Base-by-base conservation (phyloP, 2,329 filamentous ascomycete genomes). In the Fusarium continuum region DNA sequence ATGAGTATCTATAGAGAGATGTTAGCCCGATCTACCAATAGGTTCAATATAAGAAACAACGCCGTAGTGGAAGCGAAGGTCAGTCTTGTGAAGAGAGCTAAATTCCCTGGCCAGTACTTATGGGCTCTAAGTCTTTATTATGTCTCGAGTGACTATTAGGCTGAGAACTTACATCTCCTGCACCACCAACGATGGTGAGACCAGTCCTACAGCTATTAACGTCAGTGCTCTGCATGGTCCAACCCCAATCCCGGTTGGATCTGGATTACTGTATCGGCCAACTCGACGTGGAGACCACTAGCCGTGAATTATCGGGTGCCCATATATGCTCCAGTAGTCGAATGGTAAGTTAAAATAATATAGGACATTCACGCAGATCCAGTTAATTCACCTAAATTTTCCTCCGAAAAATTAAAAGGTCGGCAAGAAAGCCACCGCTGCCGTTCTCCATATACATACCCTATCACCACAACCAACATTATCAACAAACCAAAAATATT, bases 241-340 rank as follows among this genome's bases (percentile, higher is more conserved):
- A 92, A 23, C 85, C 85, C 89, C 89, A 92, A 75, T 90, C 84
- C 89, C 90, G 92, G 64, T 88, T n/a, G 84, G 76, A 90, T 85
- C 71, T 83, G 86, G 47, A 91, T 85, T 41, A 85, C 84, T 8
- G 87, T 91, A 62, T 85, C 86, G 87, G 71, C 82, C 79, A 55
- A 45, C 64, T 86, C 86, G 77, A 91, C 91, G 14, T 80, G 83
- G 45, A 91, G 65, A 73, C 90, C 89, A 36, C 86, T 82, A 61
- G 86, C 87, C 4, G 88, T 90, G 71, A 90, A 91, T 72, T 92
- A 89, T 69, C 88, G 86, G 70, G 85, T 87, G 14, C 86, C 86
- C 39, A 67, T 38, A 16, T 55, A 64, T 26, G 65, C 79, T 53
- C 44, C 59, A 26, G 11, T 46, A 4, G 32, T 82, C 82, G 3